These are phyloP conservation scores for Dipteronia sinensis DNA, from an alignment of 345 rosid genomes.

Conservation along the genomic window DNA sequence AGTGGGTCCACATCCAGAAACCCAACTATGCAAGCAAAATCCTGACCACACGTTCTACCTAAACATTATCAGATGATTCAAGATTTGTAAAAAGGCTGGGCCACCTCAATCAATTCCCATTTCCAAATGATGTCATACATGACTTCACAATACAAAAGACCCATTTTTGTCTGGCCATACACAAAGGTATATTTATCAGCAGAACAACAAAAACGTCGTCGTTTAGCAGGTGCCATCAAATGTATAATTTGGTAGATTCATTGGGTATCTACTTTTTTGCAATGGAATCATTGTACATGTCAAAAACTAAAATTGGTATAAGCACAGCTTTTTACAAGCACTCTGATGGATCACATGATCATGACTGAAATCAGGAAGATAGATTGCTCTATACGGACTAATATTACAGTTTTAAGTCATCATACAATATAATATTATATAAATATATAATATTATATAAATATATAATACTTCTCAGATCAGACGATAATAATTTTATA, in stretches of 20 bases:
- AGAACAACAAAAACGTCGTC: not conserved
- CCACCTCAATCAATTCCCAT: not conserved
- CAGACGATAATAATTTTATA: too few relatives aligned
- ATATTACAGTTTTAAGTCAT: too few relatives aligned
- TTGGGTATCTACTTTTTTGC: not conserved
- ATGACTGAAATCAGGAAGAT: too few relatives aligned
- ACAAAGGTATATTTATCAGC: not conserved
- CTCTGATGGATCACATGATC: too few relatives aligned
- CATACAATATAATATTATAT: too few relatives aligned
- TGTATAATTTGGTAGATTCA: not conserved
- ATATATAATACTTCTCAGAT: too few relatives aligned
- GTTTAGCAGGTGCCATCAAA: not conserved
- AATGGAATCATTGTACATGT: not conserved
- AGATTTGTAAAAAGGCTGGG: too few relatives aligned
- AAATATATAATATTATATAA: too few relatives aligned
- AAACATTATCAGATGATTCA: not conserved
- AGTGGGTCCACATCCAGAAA: not conserved
- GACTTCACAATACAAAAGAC: not conserved
- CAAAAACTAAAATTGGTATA: not conserved
- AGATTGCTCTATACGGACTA: too few relatives aligned
- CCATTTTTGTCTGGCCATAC: not conserved
- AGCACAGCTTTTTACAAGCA: not conserved
- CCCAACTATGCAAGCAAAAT: not conserved
- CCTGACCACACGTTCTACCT: not conserved
- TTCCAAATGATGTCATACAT: constrained; percentile 18